Evolutionary conservation across 2,329 filamentous ascomycete species (phyloP).

Genomic region (Emericellopsis atlantica): DNA sequence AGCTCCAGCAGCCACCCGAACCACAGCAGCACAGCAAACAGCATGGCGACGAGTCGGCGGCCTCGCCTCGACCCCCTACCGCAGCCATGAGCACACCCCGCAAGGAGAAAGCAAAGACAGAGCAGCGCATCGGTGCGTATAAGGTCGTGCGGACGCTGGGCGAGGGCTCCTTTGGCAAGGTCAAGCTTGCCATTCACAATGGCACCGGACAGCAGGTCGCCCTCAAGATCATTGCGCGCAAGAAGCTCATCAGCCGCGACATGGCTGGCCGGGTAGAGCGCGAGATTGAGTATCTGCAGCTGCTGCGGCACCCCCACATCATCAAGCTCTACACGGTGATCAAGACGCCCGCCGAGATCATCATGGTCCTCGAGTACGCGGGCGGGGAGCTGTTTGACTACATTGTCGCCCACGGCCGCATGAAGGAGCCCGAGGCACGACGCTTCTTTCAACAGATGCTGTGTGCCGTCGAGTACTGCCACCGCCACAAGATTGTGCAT

Average conservation of each 20-base stretch:
- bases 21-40: constrained; percentile 8
- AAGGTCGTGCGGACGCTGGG: constrained; percentile 81
- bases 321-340: constrained; percentile 99
- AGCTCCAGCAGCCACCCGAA: constrained; percentile 13
- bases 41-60: constrained; percentile 1
- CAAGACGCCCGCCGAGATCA: constrained; percentile 85
- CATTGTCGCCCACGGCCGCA: constrained; percentile 85
- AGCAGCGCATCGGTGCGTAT: constrained; percentile 85
- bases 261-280: constrained; percentile 97
- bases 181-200: constrained; percentile 89
- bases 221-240: constrained; percentile 92
- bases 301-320: constrained; percentile 92
- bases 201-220: constrained; percentile 91
- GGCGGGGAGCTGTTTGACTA: constrained; percentile 97
- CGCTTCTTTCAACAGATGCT: constrained; percentile 99
- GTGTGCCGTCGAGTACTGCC: constrained; percentile 96
- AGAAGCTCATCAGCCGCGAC: constrained; percentile 91
- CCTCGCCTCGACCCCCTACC: constrained; percentile 9
- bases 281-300: constrained; percentile 94
- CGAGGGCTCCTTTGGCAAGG: constrained; percentile 96
- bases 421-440: constrained; percentile 84
- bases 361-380: constrained; percentile 98
- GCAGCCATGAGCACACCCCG: constrained; percentile 21
- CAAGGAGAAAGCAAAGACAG: constrained; percentile 43
- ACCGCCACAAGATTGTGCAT: constrained; percentile 97